phyloP scores from a whole-genome alignment of 805 yeast genomes.

The Kuraishia capsulata region DNA sequence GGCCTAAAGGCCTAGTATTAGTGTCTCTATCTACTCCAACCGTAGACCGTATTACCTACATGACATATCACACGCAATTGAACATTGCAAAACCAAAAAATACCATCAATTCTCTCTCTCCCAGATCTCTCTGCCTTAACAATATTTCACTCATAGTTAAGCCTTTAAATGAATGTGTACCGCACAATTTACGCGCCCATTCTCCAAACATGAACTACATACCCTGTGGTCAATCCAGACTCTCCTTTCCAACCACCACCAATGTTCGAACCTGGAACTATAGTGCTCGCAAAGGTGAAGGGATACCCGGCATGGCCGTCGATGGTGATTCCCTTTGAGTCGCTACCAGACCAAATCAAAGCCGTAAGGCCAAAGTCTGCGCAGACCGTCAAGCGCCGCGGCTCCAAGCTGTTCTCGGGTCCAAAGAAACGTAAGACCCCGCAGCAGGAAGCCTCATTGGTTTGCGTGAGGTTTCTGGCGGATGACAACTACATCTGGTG shows the following conservation, averaged over 20 bases:
- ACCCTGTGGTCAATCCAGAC: too few species aligned
- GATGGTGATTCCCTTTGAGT: slow-evolving; percentile 7
- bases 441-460: slow-evolving; percentile 2
- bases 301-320: slow-evolving; percentile 12
- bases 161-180: too few species aligned
- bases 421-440: slow-evolving; percentile 2
- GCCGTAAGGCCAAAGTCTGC: slow-evolving; percentile 6
- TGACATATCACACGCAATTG: too few species aligned
- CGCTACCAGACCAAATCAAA: slow-evolving; percentile 5
- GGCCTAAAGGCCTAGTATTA: too few species aligned
- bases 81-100: too few species aligned
- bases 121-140: too few species aligned
- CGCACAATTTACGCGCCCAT: too few species aligned
- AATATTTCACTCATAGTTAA: too few species aligned
- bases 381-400: slow-evolving; percentile 1
- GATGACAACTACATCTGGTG: slow-evolving; percentile 22
- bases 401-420: neutral
- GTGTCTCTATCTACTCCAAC: neutral
- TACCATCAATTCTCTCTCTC: too few species aligned
- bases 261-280: neutral
- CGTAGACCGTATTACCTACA: too few species aligned
- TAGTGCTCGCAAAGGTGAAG: slow-evolving; percentile 9
- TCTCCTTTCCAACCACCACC: too few species aligned
- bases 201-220: too few species aligned
- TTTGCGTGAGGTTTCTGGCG: slow-evolving; percentile 6